Conservation (phyloP, 345 rosid genomes). For the Acer campestre region DNA sequence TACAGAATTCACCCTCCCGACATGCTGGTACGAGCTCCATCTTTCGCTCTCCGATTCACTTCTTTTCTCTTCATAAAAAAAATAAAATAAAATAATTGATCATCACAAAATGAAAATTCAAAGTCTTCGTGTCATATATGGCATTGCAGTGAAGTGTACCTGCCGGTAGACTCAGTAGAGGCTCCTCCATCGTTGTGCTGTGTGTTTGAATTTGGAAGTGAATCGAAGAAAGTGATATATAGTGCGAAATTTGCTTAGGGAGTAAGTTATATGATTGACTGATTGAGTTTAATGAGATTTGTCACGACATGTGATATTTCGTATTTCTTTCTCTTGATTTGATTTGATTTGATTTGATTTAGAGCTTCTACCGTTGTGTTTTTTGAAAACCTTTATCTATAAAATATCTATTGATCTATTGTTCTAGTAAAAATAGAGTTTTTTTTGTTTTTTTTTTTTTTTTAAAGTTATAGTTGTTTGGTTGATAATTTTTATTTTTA, state of each 20-base stretch:
- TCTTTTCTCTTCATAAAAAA: conserved; percentile 38
- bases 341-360: no score
- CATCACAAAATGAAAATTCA: background rate
- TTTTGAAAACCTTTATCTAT: no score
- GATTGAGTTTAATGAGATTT: no score
- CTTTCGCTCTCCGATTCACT: conserved; percentile 49
- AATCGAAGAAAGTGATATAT: background rate
- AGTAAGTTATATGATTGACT: conserved; percentile 7
- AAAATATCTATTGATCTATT: no score
- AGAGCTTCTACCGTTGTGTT: no score
- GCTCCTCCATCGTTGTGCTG: conserved; percentile 54
- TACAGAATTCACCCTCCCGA: conserved; percentile 67
- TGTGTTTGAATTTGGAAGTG: background rate
- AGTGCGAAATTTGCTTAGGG: conserved; percentile 22
- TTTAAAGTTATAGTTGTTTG: no score
- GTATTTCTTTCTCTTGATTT: no score
- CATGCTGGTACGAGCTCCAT: conserved; percentile 76
- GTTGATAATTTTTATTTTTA: no score
- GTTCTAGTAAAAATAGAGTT: no score
- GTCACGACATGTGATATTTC: no score
- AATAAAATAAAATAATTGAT: background rate
- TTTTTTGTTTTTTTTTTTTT: no score
- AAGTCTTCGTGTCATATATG: background rate
- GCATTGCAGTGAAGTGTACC: conserved; percentile 32
- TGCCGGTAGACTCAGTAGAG: conserved; percentile 44